Base-by-base conservation (phyloP, 2,329 filamentous ascomycete genomes). In the Pestalotiopsis sp. region DNA sequence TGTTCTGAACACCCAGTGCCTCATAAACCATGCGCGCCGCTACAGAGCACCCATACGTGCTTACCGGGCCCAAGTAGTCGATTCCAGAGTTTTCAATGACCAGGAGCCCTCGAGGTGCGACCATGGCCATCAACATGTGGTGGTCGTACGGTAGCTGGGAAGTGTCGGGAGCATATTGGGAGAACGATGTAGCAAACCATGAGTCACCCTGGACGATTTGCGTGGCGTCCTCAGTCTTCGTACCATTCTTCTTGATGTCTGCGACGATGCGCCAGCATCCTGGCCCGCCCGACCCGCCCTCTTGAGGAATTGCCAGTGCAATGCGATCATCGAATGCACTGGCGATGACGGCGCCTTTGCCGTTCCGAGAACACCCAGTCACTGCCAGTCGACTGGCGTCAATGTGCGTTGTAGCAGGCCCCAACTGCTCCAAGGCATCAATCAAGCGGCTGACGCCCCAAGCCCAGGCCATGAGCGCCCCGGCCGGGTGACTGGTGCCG, bases 121-220 rank as follows among this genome's bases (percentile, higher is more conserved):
- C 80, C 45, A 87, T 75, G 38, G 78, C 85, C 61, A 83, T 83
- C 13, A 86, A 80, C 77, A 83, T 79, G 75, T 87, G 84, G 73
- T 87, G 84, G 72, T 87, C 85, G 67, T 83, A 80, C 7, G 85
- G 82, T 5, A 86, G 77, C 67, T 78, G 77, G 65, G 77, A 79
- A 62, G 79, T 78, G 66, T 72, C 81, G 79, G 90, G 86, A 85
- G 81, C 79, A 69, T 81, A 78, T 52, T 82, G 90, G 66, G 85
- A 81, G 76, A 87, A 87, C 27, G 74, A 75, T 1, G 76, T 79
- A 20, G 83, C 83, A 79, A 87, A 86, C 85, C 85, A 87, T 4
- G 84, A 83, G 66, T 88, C 87, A 74, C 87, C 85, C n/a, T 75
- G 78, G 4, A 87, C 79, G 62, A 87, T 87, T 76, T 87, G 78